Evolutionary conservation across 1,284 basidiomycete genomes (phyloP).

Genomic region (Malassezia yamatoensis): DNA sequence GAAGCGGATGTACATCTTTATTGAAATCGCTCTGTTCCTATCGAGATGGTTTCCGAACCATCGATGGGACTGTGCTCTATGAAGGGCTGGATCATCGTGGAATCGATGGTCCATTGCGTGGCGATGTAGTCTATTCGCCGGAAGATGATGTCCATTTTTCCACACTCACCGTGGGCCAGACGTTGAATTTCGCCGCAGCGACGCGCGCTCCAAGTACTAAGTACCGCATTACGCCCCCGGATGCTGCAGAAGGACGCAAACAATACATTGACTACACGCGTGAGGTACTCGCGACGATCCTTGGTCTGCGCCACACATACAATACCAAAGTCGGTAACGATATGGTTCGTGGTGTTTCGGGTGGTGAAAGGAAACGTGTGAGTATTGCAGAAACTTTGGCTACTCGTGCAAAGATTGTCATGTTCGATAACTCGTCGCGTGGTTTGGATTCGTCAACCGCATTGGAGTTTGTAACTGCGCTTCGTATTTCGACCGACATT

Average conservation of each 20-base stretch:
- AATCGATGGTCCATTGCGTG: conserved; percentile 49
- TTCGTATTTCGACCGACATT: conserved; percentile 49
- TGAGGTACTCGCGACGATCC: conserved; percentile 39
- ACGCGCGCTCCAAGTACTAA: conserved; percentile 17
- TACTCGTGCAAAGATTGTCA: conserved; percentile 40
- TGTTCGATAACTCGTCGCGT: conserved; percentile 50
- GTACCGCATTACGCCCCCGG: conserved; percentile 22
- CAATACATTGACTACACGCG: conserved; percentile 35
- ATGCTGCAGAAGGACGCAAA: conserved; percentile 22
- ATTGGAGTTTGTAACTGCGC: conserved; percentile 36
- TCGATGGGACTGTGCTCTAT: conserved; percentile 44
- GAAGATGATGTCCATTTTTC: conserved; percentile 32
- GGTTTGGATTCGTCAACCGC: conserved; percentile 34
- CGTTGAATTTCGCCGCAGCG: conserved; percentile 25
- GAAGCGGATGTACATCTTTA: conserved; percentile 57
- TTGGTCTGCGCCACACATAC: conserved; percentile 27
- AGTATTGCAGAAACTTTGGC: conserved; percentile 46
- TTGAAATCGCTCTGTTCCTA: conserved; percentile 55
- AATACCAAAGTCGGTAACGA: conserved; percentile 33
- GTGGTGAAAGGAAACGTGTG: conserved; percentile 35
- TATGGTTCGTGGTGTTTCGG: conserved; percentile 50
- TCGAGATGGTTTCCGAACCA: conserved; percentile 40
- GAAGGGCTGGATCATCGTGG: conserved; percentile 53
- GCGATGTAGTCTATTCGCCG: conserved; percentile 30
- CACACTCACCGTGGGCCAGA: conserved; percentile 32